Conservation (phyloP, 768 basidiomycete species). For the Tricholoma terreum region DNA sequence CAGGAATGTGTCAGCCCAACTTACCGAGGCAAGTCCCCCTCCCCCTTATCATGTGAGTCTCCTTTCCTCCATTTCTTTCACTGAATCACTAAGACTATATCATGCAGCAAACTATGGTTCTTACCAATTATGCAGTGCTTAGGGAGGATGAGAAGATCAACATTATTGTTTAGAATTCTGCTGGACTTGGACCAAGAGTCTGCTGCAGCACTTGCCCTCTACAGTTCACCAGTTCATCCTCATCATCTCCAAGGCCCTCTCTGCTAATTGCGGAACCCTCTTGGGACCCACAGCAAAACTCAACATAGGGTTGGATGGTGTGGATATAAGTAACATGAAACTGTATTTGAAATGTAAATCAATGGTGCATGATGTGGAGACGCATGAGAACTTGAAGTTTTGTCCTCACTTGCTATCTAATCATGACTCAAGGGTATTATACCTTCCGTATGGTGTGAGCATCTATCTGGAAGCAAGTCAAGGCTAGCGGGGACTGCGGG, state of each 20-base stretch:
- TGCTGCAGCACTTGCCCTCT: constrained; percentile 12
- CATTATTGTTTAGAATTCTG: neutral
- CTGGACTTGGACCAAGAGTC: neutral
- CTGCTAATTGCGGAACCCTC: constrained; percentile 24
- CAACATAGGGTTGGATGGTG: constrained; percentile 53
- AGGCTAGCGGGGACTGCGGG: no score
- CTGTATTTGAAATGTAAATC: constrained; percentile 76
- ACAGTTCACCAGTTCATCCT: constrained; percentile 15
- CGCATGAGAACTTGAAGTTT: no score
- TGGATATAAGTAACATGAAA: no score
- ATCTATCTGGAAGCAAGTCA: no score
- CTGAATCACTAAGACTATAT: neutral
- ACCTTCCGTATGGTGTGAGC: no score
- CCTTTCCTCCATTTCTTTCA: neutral
- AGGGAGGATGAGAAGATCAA: neutral
- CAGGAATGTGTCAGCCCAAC: neutral
- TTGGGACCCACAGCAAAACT: constrained; percentile 32
- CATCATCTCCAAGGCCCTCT: constrained; percentile 26
- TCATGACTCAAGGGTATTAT: no score
- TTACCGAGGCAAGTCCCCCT: neutral
- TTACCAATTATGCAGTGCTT: neutral
- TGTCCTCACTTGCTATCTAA: no score
- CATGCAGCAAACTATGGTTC: neutral
- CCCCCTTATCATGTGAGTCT: neutral
- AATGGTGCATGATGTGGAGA: no score